Conservation (phyloP, 1,284 basidiomycete species). For the Rhizoctonia solani region DNA sequence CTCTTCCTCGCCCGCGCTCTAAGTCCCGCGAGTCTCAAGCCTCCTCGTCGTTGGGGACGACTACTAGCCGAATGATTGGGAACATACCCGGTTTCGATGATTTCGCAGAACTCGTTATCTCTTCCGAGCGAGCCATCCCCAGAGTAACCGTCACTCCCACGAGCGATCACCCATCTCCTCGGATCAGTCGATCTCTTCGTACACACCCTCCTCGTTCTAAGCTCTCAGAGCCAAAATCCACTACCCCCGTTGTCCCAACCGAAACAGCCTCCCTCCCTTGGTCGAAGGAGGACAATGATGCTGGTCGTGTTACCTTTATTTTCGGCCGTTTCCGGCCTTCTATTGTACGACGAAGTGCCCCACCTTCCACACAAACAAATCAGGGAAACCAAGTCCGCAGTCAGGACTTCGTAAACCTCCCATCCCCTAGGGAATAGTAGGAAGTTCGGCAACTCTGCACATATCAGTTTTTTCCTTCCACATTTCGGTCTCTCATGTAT, state of each 20-base stretch:
- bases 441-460: too few species aligned
- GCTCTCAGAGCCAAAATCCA: slow-evolving; percentile 3
- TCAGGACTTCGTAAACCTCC: too few species aligned
- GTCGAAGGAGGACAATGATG: not conserved
- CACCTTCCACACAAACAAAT: too few species aligned
- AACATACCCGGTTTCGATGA: slow-evolving; percentile 8
- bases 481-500: too few species aligned
- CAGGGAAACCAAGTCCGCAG: too few species aligned
- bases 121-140: not conserved
- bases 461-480: too few species aligned
- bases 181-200: not conserved
- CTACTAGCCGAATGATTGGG: not conserved
- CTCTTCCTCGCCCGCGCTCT: not conserved
- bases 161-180: not conserved
- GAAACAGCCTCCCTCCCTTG: slow-evolving; percentile 1
- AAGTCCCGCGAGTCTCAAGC: too few species aligned
- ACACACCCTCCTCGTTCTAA: slow-evolving; percentile 4
- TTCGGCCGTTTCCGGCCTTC: slow-evolving; percentile 18
- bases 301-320: slow-evolving; percentile 13
- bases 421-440: too few species aligned
- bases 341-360: too few species aligned
- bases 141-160: not conserved
- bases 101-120: slow-evolving; percentile 8
- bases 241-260: not conserved
- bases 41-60: too few species aligned